Evolutionary conservation across 2,329 filamentous ascomycete species (phyloP), one percentile per base, ranked within the genome.

Genomic region (Pseudogymnoascus sp.): DNA sequence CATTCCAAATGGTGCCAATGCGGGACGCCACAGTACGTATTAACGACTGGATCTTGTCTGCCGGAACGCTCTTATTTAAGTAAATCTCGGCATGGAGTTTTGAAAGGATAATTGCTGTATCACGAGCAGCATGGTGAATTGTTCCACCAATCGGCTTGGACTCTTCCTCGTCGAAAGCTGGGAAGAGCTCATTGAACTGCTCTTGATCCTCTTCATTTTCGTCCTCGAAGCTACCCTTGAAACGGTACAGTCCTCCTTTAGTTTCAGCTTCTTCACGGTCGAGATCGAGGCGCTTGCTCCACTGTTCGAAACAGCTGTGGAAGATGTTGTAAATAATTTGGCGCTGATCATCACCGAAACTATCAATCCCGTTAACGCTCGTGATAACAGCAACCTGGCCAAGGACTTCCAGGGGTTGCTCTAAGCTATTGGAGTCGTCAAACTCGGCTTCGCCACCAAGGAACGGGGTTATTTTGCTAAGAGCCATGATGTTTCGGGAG

Each of bases 101-200:
- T 2, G 88, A 82, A 16, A 92, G 75, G 63, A 79, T 78, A 63
- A 88, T 73, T 5, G 88, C 67, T 8, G 65, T 69, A 43, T 71
- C 66, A 60, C 70, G 65, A 6, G 67, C 64, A 4, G 62, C 62
- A 20, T 60, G 60, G 5, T 60, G 25, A n/a, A 61, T 35, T n/a
- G 59, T 62, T 14, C 43, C 39, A 2, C n/a, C 50, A 65, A 67
- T 60, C 66, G 66, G 60, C 60, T 69, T 66, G 2, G 60, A 41
- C 14, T 63, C 59, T 1, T 68, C 70, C 9, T 82, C 80, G 12
- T 89, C 86, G 65, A 86, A 95, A 4, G 82, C 84, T 1, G 93
- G 93, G 76, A 97, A 97, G 6, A 97, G 77, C 65, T 88, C 82
- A 18, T 86, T 81, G 65, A 96, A 87, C 65, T 94, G 89, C 61